Evolutionary conservation across 2,329 filamentous ascomycete species (phyloP).

Genomic region (Phialocephala subalpina): DNA sequence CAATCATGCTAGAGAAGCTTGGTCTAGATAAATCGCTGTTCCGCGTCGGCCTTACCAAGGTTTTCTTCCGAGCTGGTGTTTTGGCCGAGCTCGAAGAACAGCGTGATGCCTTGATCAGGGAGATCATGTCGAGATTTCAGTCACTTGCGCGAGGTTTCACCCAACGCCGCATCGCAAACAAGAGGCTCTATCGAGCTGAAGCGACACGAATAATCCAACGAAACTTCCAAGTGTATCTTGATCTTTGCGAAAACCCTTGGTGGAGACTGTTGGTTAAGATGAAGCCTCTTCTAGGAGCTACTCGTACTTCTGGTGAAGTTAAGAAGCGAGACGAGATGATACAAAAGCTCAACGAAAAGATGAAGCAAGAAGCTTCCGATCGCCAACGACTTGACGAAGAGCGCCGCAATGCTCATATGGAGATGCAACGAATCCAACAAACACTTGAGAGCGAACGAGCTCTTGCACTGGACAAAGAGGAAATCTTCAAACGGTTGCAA

Average conservation of each 20-base stretch:
- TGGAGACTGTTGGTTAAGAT: slow-evolving; percentile 95
- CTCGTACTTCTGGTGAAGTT: slow-evolving; percentile 89
- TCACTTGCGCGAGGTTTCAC: slow-evolving; percentile 90
- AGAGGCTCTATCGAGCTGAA: slow-evolving; percentile 92
- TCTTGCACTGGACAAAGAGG: slow-evolving; percentile 96
- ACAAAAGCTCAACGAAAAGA: slow-evolving; percentile 82
- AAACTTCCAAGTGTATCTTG: slow-evolving; percentile 91
- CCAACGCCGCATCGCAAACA: slow-evolving; percentile 87
- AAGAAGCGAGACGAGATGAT: slow-evolving; percentile 97
- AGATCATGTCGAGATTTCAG: slow-evolving; percentile 94
- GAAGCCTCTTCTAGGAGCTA: slow-evolving; percentile 92
- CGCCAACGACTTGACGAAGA: slow-evolving; percentile 90
- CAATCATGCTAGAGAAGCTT: slow-evolving; percentile 88
- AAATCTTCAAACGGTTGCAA: slow-evolving; percentile 97
- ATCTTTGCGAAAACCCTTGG: slow-evolving; percentile 93
- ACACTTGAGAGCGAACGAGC: slow-evolving; percentile 94
- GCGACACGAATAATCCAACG: slow-evolving; percentile 93
- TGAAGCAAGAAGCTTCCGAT: slow-evolving; percentile 77
- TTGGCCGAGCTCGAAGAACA: slow-evolving; percentile 97
- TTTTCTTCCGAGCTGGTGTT: slow-evolving; percentile 97
- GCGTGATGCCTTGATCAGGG: slow-evolving; percentile 88
- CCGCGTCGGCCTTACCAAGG: slow-evolving; percentile 93
- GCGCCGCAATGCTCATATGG: slow-evolving; percentile 82
- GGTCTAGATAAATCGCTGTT: slow-evolving; percentile 86
- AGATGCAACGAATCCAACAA: slow-evolving; percentile 90